Base-by-base conservation (phyloP, 306 rosid genomes). In the Cyclanthera cordifolia region DNA sequence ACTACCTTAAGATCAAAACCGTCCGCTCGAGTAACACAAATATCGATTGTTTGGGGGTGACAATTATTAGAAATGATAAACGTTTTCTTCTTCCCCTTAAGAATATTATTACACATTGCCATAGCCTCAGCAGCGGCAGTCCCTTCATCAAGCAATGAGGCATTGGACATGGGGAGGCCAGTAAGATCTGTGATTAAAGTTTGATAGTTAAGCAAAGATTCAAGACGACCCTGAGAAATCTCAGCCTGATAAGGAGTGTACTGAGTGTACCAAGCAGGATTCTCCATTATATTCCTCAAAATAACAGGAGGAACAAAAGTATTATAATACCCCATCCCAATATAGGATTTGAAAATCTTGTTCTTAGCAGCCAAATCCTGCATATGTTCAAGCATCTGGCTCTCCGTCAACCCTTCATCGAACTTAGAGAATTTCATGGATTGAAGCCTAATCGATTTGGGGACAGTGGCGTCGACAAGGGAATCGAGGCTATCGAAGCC, bases 101-200 rank as follows among this genome's bases (percentile, higher is more conserved):
- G 86, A 60, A 90, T 90, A 59, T 94, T 80, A 28, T 90, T 90
- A 58, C 99, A 90, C 99, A 94, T 94, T 1, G 99, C 89, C 99
- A 94, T 94, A 53, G 99, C 99, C 78, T 94, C 99, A 0, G 99
- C 97, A 0, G 99, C 97, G 1, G 99, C 99, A 54, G 99, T 90
- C 14, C 97, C 99, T 80, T 94, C 99, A 79, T 94, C 99, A 24
- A 94, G 97, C 81, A 94, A 78, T 6, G 99, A 94, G 67, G 99
- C 99, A 78, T 94, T 94, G 4, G 99, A 88, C 99, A 94, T 94
- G 27, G 99, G 99, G 2, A 94, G 82, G 41, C 90, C 99, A 20
- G 99, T 88, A 37, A 94, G 92, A 85, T 94, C 99, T 5, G 95
- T 88, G 53, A 94, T 77, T 73, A 94, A 0, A 15, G 99, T 94